Conservation (phyloP, 352 stramenopile genomes). For the Discostella stelligera region DNA sequence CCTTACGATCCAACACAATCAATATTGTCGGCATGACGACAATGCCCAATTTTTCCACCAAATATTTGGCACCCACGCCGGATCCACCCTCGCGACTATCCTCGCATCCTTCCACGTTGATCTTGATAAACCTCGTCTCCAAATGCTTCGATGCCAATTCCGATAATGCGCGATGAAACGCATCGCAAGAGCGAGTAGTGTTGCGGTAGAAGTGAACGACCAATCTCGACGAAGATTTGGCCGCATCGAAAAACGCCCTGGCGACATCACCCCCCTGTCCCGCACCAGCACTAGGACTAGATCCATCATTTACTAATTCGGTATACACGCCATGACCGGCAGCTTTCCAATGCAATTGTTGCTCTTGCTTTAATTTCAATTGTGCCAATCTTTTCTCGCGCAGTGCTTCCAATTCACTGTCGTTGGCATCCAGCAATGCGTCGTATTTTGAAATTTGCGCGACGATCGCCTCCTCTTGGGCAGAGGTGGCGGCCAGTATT, state of each 20-base stretch:
- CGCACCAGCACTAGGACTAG: slow-evolving; percentile 73
- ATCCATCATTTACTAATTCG: slow-evolving; percentile 75
- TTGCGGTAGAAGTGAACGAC: slow-evolving; percentile 95
- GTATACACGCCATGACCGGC: slow-evolving; percentile 83
- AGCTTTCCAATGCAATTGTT: slow-evolving; percentile 69
- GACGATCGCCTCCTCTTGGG: slow-evolving; percentile 66
- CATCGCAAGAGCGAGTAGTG: slow-evolving; percentile 89
- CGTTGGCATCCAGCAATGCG: slow-evolving; percentile 67
- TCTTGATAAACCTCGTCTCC: slow-evolving; percentile 93
- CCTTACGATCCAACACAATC: slow-evolving; percentile 93
- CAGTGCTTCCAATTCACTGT: slow-evolving; percentile 68
- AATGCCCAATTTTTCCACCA: slow-evolving; percentile 94
- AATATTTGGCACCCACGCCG: slow-evolving; percentile 84
- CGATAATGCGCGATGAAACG: slow-evolving; percentile 90
- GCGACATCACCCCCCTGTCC: slow-evolving; percentile 58
- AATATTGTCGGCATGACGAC: slow-evolving; percentile 95
- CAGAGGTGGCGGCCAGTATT: slow-evolving; percentile 54
- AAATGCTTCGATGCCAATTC: slow-evolving; percentile 89
- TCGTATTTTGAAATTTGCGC: slow-evolving; percentile 73
- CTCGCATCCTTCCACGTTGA: slow-evolving; percentile 93
- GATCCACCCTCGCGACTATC: slow-evolving; percentile 34
- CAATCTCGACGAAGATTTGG: slow-evolving; percentile 89
- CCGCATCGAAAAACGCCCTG: slow-evolving; percentile 93
- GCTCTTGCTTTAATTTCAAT: slow-evolving; percentile 60
- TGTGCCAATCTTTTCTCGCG: slow-evolving; percentile 61